phyloP scores from a whole-genome alignment of 345 rosid species.

The Eucalyptus curtisii region DNA sequence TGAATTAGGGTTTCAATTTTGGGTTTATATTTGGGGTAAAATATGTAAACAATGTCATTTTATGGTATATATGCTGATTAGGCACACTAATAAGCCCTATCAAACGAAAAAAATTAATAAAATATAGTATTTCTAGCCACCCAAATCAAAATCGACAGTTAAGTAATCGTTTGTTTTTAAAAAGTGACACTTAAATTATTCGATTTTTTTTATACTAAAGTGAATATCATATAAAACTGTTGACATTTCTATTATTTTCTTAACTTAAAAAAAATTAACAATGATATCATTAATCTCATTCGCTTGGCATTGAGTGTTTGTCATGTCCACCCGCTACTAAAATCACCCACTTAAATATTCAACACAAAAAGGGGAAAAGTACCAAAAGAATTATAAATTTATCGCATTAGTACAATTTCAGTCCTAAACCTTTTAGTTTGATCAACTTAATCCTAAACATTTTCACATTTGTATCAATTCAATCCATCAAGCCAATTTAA shows the following conservation, averaged over 20 bases:
- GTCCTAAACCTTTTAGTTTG: accelerated
- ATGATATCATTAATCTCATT: background rate
- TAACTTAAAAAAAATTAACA: background rate
- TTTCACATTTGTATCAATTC: accelerated
- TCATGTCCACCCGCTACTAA: accelerated
- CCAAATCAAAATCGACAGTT: accelerated
- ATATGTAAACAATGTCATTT: background rate
- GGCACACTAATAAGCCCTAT: accelerated
- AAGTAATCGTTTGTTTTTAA: accelerated
- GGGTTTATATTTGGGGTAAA: background rate
- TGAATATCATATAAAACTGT: accelerated
- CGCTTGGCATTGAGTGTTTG: background rate
- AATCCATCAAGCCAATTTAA: accelerated
- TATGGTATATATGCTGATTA: background rate
- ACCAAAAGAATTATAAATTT: accelerated
- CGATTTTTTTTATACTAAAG: too few relatives aligned
- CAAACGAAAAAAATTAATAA: accelerated
- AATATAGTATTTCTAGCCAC: accelerated
- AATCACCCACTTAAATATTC: background rate
- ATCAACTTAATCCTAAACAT: accelerated
- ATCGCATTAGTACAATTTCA: accelerated
- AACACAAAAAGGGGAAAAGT: accelerated
- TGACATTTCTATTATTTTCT: accelerated
- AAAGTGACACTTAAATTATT: accelerated
- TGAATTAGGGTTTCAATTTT: background rate